These are phyloP conservation scores for Ogataea angusta DNA, from an alignment of 805 yeast genomes.

Conservation along the genomic window DNA sequence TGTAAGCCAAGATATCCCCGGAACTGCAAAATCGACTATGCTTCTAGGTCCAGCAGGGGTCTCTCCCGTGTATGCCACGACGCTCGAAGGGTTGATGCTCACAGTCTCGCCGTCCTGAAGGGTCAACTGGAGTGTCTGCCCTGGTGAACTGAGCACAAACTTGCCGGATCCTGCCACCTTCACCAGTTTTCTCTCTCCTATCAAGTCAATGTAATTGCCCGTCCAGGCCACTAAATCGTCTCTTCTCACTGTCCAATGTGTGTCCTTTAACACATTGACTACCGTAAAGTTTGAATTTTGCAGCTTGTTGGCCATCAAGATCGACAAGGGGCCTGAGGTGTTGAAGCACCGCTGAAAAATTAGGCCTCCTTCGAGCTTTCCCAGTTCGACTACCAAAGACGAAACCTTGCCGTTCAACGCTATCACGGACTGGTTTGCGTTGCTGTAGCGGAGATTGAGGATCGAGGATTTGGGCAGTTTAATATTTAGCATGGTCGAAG, in stretches of 20 bases:
- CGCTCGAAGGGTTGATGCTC: slow-evolving; percentile 36
- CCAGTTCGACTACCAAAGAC: slow-evolving; percentile 30
- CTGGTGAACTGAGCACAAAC: slow-evolving; percentile 38
- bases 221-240: slow-evolving; percentile 45
- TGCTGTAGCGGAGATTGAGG: slow-evolving; percentile 35
- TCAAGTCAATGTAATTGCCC: slow-evolving; percentile 34
- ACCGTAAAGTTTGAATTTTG: slow-evolving; percentile 35
- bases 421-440: slow-evolving; percentile 38
- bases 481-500: slow-evolving; percentile 39
- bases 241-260: slow-evolving; percentile 38
- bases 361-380: slow-evolving; percentile 20
- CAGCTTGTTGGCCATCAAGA: slow-evolving; percentile 35
- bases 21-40: slow-evolving; percentile 26
- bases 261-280: slow-evolving; percentile 26
- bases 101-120: slow-evolving; percentile 37
- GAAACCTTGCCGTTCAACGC: slow-evolving; percentile 43
- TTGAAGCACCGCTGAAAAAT: slow-evolving; percentile 36
- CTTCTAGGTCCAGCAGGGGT: slow-evolving; percentile 15
- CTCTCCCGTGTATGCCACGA: slow-evolving; percentile 34
- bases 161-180: slow-evolving; percentile 37
- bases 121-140: slow-evolving; percentile 37
- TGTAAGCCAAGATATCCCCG: slow-evolving; percentile 15
- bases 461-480: slow-evolving; percentile 41
- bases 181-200: slow-evolving; percentile 11
- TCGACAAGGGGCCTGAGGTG: slow-evolving; percentile 28